Evolutionary conservation across 805 yeast genomes (phyloP).

Genomic region (Wickerhamomyces strasburgensis): DNA sequence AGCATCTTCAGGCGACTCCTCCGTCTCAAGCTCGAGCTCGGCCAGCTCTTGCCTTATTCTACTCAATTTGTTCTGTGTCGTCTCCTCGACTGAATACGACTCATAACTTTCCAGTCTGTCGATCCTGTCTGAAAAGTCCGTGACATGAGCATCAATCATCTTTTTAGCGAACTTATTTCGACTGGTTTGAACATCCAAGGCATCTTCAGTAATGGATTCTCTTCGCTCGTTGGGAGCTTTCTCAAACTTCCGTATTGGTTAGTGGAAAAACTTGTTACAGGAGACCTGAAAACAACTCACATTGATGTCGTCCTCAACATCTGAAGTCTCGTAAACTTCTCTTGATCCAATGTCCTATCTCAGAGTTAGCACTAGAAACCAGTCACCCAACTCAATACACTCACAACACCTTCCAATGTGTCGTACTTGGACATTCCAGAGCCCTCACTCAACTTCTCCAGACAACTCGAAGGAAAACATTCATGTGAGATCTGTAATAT

Average conservation of each 20-base stretch:
- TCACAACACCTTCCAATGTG: slow-evolving; percentile 18
- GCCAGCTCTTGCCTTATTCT: slow-evolving; percentile 36
- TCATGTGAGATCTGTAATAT: background rate
- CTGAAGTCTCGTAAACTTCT: slow-evolving; percentile 40
- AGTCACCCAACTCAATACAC: no score
- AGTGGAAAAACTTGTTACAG: no score
- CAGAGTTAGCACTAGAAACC: no score
- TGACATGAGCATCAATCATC: slow-evolving; percentile 20
- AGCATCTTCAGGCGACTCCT: slow-evolving; percentile 9
- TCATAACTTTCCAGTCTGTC: slow-evolving; percentile 32
- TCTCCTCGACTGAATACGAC: slow-evolving; percentile 30
- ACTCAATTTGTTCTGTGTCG: slow-evolving; percentile 33
- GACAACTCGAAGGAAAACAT: no score
- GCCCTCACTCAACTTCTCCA: background rate
- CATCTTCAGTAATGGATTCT: slow-evolving; percentile 21
- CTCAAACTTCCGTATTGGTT: slow-evolving; percentile 1
- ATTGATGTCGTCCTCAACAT: slow-evolving; percentile 37
- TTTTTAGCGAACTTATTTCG: slow-evolving; percentile 25
- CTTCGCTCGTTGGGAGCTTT: slow-evolving; percentile 9
- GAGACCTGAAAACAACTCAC: slow-evolving; percentile 22
- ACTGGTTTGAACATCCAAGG: slow-evolving; percentile 17
- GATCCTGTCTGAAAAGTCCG: slow-evolving; percentile 27
- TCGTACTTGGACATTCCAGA: slow-evolving; percentile 11
- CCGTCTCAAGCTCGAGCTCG: slow-evolving; percentile 27
- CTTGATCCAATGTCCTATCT: slow-evolving; percentile 24